phyloP scores from a whole-genome alignment of 768 basidiomycete genomes.

The Boletus vinaceobasis region DNA sequence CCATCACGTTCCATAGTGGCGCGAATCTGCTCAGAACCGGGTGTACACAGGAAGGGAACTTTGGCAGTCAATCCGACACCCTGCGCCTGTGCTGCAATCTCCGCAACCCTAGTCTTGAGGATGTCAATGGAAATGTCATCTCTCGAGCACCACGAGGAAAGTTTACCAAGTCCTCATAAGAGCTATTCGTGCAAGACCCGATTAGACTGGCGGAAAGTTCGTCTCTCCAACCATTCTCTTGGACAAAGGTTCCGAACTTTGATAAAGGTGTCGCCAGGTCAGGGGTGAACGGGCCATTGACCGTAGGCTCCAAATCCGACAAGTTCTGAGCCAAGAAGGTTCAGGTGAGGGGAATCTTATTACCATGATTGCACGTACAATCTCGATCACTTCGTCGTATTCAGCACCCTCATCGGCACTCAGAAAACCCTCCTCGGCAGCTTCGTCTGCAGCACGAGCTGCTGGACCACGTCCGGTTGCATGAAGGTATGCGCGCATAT shows the following conservation, averaged over 20 bases:
- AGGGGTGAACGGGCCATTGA: constrained; percentile 98
- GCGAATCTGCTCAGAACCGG: constrained; percentile 93
- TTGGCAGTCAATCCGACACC: constrained; percentile 76
- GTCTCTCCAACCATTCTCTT: constrained; percentile 90
- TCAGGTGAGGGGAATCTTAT: background rate
- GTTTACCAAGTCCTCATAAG: constrained; percentile 89
- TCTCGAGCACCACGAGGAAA: background rate
- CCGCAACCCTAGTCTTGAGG: constrained; percentile 80
- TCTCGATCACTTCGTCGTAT: constrained; percentile 93
- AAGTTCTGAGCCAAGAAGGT: constrained; percentile 55
- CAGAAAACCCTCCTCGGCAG: constrained; percentile 75
- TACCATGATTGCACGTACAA: constrained; percentile 50
- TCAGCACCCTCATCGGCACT: constrained; percentile 81
- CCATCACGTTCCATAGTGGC: constrained; percentile 96
- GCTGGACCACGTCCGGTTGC: constrained; percentile 88
- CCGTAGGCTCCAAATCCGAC: constrained; percentile 83
- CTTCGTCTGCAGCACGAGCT: constrained; percentile 81
- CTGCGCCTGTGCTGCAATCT: constrained; percentile 87
- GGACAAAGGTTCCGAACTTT: constrained; percentile 75
- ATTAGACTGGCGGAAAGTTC: constrained; percentile 89
- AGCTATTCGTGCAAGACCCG: constrained; percentile 99
- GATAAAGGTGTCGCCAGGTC: constrained; percentile 94
- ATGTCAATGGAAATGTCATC: constrained; percentile 1
- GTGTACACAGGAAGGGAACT: constrained; percentile 85
- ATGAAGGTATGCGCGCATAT: constrained; percentile 85